Evolutionary conservation across 192 early-diverging fungal species (phyloP), one percentile per base, ranked within the genome.

Genomic region (Dissophora globulifera): DNA sequence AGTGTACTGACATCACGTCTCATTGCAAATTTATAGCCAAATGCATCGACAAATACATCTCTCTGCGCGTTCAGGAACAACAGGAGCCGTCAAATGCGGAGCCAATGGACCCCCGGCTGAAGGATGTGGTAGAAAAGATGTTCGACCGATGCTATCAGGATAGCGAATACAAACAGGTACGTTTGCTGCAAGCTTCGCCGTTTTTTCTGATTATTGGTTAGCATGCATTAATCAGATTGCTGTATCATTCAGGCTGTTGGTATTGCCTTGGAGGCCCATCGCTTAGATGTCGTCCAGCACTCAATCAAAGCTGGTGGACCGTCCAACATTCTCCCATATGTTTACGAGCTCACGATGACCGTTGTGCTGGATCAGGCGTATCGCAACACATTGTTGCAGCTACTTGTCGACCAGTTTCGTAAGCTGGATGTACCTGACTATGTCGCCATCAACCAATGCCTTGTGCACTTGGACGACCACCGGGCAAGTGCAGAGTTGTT

Each of bases 21-120:
- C 22, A 22, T 20, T 29, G 16, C 10, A 22, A 35, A n/a, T 31
- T 53, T 79, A 5, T 78, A 95, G 93, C 93, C 23, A 93, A 94
- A 79, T 91, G 91, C 54, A 94, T 98, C 38, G 97, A 99, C 80
- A 93, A 93, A 75, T 99, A 99, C 78, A 98, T 99, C 64, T 79
- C 81, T 29, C 81, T 93, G 52, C 85, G 94, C 67, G 68, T 70
- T 23, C 50, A 79, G 57, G 70, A 87, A 26, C 65, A 67, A 22
- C 69, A 86, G 10, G 74, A 86, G 26, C 46, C 74, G 8, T 50
- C 71, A 12, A 60, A 65, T 22, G 71, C 81, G 23, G 54, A 63
- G 5, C 51, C 71, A n/a, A 85, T 98, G 42, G 95, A 98, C 56
- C 80, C 85, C 16, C 81, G 92, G 51, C 85, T 98, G 46, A 89